Evolutionary conservation across 208 protist genomes (phyloP), one percentile per base, ranked within the genome.

Genomic region (Trypanosoma boissoni): DNA sequence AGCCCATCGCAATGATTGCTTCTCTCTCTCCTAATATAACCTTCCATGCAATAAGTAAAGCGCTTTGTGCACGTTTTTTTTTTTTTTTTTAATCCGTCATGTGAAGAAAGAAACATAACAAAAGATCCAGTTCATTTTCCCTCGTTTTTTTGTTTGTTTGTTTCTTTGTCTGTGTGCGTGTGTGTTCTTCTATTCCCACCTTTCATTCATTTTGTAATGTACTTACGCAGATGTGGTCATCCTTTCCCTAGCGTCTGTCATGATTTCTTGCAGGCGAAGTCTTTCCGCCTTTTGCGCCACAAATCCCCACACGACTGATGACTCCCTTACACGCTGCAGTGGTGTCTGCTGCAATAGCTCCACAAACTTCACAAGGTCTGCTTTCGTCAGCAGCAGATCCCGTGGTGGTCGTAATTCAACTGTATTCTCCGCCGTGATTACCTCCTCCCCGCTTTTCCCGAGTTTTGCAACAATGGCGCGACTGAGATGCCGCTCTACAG

Each of bases 391-490:
- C 24, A 83, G 46, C 32, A 83, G 54, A 9, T 64, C 67, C 24
- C 54, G 68, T 43, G 66, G 70, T 32, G 66, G 62, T 5, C 73
- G 74, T 29, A 83, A 26, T 10, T 74, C 60, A 36, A 86, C 53
- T 26, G 10, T 50, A 26, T 68, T 53, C 12, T 74, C 72, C 27
- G 49, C 50, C 31, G 69, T 64, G 10, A 89, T 58, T 4, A 86
- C 77, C 53, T 82, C 78, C 65, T 89, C 82, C 2, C 79, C 81
- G 18, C 69, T 54, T 12, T 61, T 31, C 2, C 55, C 43, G 2
- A 92, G 63, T 44, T 92, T 92, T 32, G 73, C 81, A 41, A 89
- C 45, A 0, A 89, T 49, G 48, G 73, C 83, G 7, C 74, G 72
- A n/a, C 58, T 74, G 10, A 92, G 59, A 23, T 82, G 62, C 26